A percentile compares a stretch with the other conserved stretches of the same genome.
phyloP scores from a whole-genome alignment of 2,329 filamentous ascomycete species.

The Alternaria gaisen region DNA sequence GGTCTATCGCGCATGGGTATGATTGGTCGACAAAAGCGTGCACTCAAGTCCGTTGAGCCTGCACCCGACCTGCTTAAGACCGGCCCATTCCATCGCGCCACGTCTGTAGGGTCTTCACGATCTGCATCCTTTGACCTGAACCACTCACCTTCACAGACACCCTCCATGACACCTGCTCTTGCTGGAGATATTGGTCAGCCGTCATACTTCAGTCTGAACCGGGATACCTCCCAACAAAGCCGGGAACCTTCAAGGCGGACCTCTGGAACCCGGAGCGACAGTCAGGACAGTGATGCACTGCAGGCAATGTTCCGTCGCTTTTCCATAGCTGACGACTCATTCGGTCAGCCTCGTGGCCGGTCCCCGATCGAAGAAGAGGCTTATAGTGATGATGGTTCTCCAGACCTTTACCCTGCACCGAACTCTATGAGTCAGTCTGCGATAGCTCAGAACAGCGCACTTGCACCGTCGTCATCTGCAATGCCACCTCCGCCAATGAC shows the following conservation, averaged over 20 bases:
- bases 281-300: constrained; percentile 86
- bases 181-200: constrained; percentile 76
- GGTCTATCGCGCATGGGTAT: constrained; percentile 96
- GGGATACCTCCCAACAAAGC: constrained; percentile 63
- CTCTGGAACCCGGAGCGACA: constrained; percentile 89
- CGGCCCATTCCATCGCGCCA: constrained; percentile 85
- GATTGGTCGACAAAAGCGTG: constrained; percentile 93
- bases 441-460: constrained; percentile 64
- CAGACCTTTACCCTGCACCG: constrained; percentile 76
- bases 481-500: constrained; percentile 92
- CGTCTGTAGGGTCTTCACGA: constrained; percentile 87
- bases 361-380: constrained; percentile 78
- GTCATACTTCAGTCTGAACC: constrained; percentile 87
- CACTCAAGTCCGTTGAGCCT: constrained; percentile 78
- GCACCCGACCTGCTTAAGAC: constrained; percentile 92
- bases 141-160: constrained; percentile 84
- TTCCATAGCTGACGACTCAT: constrained; percentile 56
- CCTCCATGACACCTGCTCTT: constrained; percentile 83
- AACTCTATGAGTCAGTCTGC: constrained; percentile 62
- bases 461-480: constrained; percentile 69
- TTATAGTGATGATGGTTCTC: constrained; percentile 76
- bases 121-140: constrained; percentile 91
- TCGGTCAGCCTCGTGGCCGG: constrained; percentile 54
- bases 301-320: constrained; percentile 83
- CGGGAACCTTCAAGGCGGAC: constrained; percentile 72